These are phyloP conservation scores for Hippophae rhamnoides DNA, from an alignment of 306 rosid genomes.

Conservation along the genomic window DNA sequence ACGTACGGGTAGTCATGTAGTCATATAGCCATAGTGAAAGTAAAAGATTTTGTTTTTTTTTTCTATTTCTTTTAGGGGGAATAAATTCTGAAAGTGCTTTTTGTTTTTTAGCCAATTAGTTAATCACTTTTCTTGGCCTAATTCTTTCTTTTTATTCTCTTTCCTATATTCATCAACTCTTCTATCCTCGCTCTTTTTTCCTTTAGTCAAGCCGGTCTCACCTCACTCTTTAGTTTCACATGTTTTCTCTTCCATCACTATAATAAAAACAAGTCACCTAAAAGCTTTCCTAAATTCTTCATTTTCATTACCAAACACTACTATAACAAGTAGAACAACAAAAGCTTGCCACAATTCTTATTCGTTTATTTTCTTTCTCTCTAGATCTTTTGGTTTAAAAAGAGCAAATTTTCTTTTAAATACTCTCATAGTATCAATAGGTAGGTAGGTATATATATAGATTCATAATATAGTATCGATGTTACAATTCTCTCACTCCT, in stretches of 20 bases:
- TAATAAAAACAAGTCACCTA: conserved; percentile 16
- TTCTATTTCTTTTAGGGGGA: conserved; percentile 4
- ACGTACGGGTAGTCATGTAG: too few relatives aligned
- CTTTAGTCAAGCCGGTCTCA: conserved; percentile 84
- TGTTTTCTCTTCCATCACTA: conserved; percentile 20
- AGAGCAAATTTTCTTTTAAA: too few relatives aligned
- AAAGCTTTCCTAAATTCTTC: conserved; percentile 16
- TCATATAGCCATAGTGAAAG: conserved; percentile 27
- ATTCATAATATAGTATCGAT: too few relatives aligned
- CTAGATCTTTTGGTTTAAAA: conserved; percentile 6
- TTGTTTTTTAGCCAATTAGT: conserved; percentile 13
- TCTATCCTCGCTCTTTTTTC: conserved; percentile 25
- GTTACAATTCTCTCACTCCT: too few relatives aligned
- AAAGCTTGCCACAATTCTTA: conserved; percentile 4
- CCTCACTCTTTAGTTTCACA: conserved; percentile 19
- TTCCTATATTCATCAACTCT: too few relatives aligned
- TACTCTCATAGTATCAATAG: too few relatives aligned
- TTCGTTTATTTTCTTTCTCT: conserved; percentile 8
- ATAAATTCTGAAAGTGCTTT: conserved; percentile 17
- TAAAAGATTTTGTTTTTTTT: conserved; percentile 16
- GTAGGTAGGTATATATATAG: too few relatives aligned
- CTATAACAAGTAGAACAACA: not conserved
- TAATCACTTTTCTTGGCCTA: conserved; percentile 5
- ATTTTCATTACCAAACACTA: conserved; percentile 10
- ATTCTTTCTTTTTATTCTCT: too few relatives aligned